Percentiles rank a stretch among this genome's conserved stretches.
These are phyloP conservation scores for Vigna radiata DNA, from an alignment of 306 rosid genomes.

Conservation along the genomic window DNA sequence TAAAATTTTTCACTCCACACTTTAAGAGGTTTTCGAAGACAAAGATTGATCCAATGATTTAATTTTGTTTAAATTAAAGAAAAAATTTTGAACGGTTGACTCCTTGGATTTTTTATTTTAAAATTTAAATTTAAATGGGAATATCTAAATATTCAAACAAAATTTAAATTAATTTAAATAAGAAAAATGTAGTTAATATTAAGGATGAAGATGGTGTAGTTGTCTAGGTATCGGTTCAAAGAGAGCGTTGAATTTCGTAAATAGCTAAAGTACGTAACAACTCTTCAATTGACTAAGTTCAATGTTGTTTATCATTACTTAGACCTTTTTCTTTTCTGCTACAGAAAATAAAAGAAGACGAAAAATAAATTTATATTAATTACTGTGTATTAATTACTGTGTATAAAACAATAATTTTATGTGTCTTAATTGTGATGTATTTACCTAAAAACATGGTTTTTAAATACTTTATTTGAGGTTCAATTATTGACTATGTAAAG, in stretches of 20 bases:
- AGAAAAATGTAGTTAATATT: too few relatives aligned
- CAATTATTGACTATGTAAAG: neutral
- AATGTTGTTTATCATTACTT: neutral
- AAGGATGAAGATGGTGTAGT: neutral
- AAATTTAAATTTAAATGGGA: too few relatives aligned
- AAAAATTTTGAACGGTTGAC: too few relatives aligned
- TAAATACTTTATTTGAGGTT: neutral
- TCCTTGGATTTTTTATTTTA: too few relatives aligned
- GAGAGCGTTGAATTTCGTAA: neutral
- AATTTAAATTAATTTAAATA: too few relatives aligned
- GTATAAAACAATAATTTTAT: neutral
- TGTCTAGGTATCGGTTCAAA: neutral
- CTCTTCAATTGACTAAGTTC: neutral
- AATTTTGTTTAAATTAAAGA: too few relatives aligned
- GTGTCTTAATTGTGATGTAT: neutral
- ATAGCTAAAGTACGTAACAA: neutral
- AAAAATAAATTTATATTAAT: neutral
- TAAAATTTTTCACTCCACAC: too few relatives aligned
- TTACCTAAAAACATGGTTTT: neutral
- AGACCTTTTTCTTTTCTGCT: neutral
- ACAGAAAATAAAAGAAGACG: neutral
- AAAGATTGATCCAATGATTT: too few relatives aligned
- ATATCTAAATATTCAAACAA: too few relatives aligned
- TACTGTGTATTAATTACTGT: neutral
- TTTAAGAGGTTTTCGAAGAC: too few relatives aligned